A percentile compares a stretch with the other conserved stretches of the same genome.
Conservation (phyloP, 2,329 filamentous ascomycete genomes). For the Pyrenochaeta sp. region DNA sequence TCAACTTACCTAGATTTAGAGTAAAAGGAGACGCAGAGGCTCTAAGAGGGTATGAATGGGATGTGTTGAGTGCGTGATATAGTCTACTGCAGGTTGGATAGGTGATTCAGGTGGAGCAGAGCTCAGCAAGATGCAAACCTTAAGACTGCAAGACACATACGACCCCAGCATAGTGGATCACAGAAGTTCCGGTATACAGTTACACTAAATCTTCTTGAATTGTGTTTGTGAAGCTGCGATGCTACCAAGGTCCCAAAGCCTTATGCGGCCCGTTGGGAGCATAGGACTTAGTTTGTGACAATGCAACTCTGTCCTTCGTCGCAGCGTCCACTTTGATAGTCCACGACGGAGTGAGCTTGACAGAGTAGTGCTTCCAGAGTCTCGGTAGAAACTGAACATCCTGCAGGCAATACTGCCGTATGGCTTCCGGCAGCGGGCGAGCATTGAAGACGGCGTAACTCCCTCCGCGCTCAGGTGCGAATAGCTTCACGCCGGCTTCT, state of each 20-base stretch:
- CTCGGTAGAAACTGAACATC: slow-evolving; percentile 24
- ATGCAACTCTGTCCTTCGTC: neutral
- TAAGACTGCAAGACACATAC: too few species aligned
- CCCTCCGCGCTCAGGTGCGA: slow-evolving; percentile 12
- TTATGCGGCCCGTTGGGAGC: neutral
- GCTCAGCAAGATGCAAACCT: too few species aligned
- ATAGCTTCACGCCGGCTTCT: neutral
- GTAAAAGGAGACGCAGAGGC: too few species aligned
- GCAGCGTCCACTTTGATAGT: neutral
- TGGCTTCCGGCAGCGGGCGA: slow-evolving; percentile 26
- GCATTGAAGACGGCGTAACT: slow-evolving; percentile 33
- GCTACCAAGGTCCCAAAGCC: neutral
- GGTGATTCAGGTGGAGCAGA: too few species aligned
- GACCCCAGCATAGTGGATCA: too few species aligned
- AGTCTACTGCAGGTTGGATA: too few species aligned
- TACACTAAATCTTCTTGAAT: too few species aligned
- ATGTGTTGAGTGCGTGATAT: too few species aligned
- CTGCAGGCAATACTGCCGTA: slow-evolving; percentile 26
- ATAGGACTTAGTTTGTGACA: neutral
- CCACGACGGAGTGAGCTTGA: neutral
- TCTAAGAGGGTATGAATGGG: too few species aligned
- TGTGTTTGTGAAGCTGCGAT: too few species aligned
- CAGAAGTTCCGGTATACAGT: too few species aligned
- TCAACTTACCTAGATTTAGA: too few species aligned
- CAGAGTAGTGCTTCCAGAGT: slow-evolving; percentile 5